These are phyloP conservation scores for Trichoderma lentiforme DNA, from an alignment of 2,329 filamentous ascomycete genomes.

Conservation along the genomic window DNA sequence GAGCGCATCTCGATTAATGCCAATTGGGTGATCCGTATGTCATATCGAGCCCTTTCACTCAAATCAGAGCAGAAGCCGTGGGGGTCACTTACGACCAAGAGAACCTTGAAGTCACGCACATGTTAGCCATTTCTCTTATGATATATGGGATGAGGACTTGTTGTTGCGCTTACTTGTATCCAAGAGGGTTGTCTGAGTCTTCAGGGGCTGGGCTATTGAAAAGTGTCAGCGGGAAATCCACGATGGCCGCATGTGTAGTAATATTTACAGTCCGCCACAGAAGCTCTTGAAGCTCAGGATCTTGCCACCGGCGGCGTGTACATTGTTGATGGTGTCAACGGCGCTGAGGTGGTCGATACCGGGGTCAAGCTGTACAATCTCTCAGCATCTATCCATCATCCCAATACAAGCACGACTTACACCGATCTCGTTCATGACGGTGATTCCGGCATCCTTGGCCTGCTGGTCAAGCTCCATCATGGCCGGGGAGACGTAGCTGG, in stretches of 20 bases:
- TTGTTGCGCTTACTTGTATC: conserved; percentile 62
- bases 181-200: conserved; percentile 80
- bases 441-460: conserved; percentile 82
- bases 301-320: conserved; percentile 85
- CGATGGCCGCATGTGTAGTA: not conserved
- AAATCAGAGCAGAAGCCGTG: not conserved
- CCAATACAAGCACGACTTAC: conserved; percentile 47
- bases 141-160: not conserved
- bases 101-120: conserved; percentile 38
- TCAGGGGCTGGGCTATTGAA: conserved; percentile 45
- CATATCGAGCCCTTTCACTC: not conserved
- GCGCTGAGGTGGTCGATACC: conserved; percentile 69
- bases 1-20: not conserved
- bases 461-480: conserved; percentile 85
- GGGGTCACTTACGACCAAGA: conserved; percentile 55
- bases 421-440: conserved; percentile 96
- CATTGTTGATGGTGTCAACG: conserved; percentile 80
- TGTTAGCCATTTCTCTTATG: not conserved
- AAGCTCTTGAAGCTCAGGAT: conserved; percentile 77
- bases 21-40: not conserved
- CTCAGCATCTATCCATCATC: not conserved
- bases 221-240: not conserved
- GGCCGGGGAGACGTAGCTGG: conserved; percentile 85
- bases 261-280: conserved; percentile 66
- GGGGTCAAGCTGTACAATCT: conserved; percentile 45